Conservation (phyloP, 2,329 filamentous ascomycete species). For the Colletotrichum truncatum region DNA sequence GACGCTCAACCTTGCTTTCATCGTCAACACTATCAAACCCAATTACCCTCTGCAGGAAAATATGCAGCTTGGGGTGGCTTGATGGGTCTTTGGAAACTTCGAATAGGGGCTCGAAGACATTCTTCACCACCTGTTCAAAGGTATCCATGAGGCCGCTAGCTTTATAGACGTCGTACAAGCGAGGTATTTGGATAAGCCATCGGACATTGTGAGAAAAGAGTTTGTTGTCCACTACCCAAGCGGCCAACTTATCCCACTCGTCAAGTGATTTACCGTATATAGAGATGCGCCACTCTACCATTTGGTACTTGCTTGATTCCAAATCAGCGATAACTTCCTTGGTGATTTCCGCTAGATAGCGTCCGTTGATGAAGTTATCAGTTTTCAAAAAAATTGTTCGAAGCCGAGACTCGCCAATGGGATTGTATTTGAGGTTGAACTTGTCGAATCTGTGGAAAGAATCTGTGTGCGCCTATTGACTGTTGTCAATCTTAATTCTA, state of each 20-base stretch:
- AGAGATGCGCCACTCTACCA: constrained; percentile 99
- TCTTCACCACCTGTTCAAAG: constrained; percentile 89
- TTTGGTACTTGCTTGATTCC: constrained; percentile 99
- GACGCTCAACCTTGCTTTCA: constrained; percentile 94
- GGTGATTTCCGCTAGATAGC: constrained; percentile 96
- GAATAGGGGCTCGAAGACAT: constrained; percentile 93
- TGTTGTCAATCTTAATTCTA: too few relatives aligned
- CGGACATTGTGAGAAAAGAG: constrained; percentile 97
- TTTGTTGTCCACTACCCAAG: constrained; percentile 98
- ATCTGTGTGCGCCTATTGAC: constrained; percentile 85
- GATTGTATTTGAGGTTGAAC: constrained; percentile 99
- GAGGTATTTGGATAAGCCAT: constrained; percentile 95
- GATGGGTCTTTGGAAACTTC: constrained; percentile 90
- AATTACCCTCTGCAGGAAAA: constrained; percentile 94
- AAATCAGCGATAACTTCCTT: constrained; percentile 97
- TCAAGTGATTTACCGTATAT: constrained; percentile 92
- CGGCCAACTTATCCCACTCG: constrained; percentile 97
- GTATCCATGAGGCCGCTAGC: constrained; percentile 85
- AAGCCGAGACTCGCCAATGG: constrained; percentile 92
- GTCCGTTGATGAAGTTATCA: constrained; percentile 95
- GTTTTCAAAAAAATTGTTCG: constrained; percentile 99
- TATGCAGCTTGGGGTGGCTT: constrained; percentile 89
- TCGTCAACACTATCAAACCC: constrained; percentile 98
- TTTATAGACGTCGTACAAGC: constrained; percentile 96
- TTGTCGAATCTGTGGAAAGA: constrained; percentile 99